A percentile compares a stretch with the other conserved stretches of the same genome.
phyloP scores from a whole-genome alignment of 352 stramenopile genomes.

The Phytophthora pseudosyringae region DNA sequence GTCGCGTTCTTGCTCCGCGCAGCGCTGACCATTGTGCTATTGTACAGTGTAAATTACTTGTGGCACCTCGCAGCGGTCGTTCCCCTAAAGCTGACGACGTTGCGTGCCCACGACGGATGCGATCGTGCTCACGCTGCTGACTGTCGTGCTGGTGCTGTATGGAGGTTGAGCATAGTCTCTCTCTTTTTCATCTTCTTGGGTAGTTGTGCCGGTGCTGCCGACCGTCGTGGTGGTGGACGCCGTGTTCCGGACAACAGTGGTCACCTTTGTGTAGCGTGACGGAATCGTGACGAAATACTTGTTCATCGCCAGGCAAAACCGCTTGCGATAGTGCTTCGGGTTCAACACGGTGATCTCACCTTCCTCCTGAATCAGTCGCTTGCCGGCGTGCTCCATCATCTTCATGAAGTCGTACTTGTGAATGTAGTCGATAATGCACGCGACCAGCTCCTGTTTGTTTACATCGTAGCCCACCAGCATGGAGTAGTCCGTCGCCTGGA shows the following conservation, averaged over 20 bases:
- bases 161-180: conserved; percentile 38
- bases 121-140: conserved; percentile 38
- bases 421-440: conserved; percentile 91
- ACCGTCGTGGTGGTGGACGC: conserved; percentile 31
- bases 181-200: conserved; percentile 41
- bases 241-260: conserved; percentile 59
- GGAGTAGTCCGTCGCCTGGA: conserved; percentile 89
- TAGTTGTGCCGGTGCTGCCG: conserved; percentile 29
- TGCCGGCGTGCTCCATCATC: conserved; percentile 89
- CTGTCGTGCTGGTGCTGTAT: conserved; percentile 37
- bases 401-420: conserved; percentile 93
- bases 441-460: conserved; percentile 86
- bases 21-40: conserved; percentile 15
- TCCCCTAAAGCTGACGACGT: conserved; percentile 22
- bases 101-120: conserved; percentile 25
- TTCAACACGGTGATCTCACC: conserved; percentile 90
- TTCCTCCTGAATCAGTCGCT: conserved; percentile 90
- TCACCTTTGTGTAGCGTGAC: conserved; percentile 88
- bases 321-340: conserved; percentile 86
- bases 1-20: not conserved
- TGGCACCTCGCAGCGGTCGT: not conserved
- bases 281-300: conserved; percentile 91
- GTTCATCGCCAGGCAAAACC: conserved; percentile 87
- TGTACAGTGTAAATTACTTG: conserved; percentile 39
- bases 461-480: conserved; percentile 90